phyloP scores from a whole-genome alignment of 257 asterid genomes.

The Solanum gandarillasii region DNA sequence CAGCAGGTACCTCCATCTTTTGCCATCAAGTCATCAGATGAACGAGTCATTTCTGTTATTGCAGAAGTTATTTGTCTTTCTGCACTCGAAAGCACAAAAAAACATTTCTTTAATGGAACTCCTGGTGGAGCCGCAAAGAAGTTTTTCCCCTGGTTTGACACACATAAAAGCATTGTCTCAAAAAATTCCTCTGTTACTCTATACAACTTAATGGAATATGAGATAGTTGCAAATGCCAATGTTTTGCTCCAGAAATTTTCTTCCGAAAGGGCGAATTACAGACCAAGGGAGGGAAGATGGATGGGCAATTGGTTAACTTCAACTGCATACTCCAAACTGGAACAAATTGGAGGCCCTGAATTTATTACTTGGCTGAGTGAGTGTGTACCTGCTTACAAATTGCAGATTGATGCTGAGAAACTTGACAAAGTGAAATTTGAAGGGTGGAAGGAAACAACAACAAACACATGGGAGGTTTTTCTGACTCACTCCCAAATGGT shows the following conservation, averaged over 20 bases:
- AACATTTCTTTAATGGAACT: constrained; percentile 20
- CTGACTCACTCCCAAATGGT: constrained; percentile 92
- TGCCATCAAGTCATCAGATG: constrained; percentile 51
- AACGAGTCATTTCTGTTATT: constrained; percentile 43
- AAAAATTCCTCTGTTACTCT: constrained; percentile 51
- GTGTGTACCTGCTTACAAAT: constrained; percentile 50
- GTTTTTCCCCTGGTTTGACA: constrained; percentile 38
- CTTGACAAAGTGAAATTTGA: constrained; percentile 44
- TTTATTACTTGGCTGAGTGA: constrained; percentile 79
- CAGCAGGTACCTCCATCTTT: constrained; percentile 84
- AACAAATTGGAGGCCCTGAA: constrained; percentile 68
- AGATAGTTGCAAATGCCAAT: constrained; percentile 44
- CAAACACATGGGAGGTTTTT: constrained; percentile 45
- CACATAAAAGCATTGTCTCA: constrained; percentile 41
- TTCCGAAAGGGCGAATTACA: constrained; percentile 30
- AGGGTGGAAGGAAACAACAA: constrained; percentile 47
- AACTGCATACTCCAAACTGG: constrained; percentile 44
- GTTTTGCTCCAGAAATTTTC: constrained; percentile 41
- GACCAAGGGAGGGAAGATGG: constrained; percentile 23
- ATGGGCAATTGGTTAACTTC: constrained; percentile 48
- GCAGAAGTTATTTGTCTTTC: constrained; percentile 73
- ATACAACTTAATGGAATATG: constrained; percentile 43
- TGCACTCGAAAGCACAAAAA: constrained; percentile 50
- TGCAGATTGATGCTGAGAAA: constrained; percentile 50
- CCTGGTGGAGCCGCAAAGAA: constrained; percentile 17